Base-by-base conservation (phyloP, 2,329 filamentous ascomycete genomes). In the Beauveria sp. region DNA sequence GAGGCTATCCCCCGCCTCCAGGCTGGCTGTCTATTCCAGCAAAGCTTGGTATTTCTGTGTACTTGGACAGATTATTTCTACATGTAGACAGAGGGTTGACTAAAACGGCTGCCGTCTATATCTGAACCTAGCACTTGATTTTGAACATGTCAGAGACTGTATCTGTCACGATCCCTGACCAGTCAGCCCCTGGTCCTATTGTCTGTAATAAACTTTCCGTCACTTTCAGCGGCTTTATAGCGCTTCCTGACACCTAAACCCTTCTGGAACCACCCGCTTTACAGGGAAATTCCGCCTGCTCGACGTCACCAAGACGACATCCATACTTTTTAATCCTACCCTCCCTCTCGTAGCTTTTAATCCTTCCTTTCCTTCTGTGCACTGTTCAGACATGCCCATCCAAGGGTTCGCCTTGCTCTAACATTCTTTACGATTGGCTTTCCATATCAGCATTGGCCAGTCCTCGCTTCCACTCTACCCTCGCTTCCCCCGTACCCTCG, bases 1-100 rank as follows among this genome's bases (percentile, higher is more conserved):
- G 44, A 58, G 64, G 57, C 69, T 64, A 66, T 65, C 66, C 69
- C 69, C 70, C 69, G 65, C 66, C 53, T 66, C 56, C 12, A 37
- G 34, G 34, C 34, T 37, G 12, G 12, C 34, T 37, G 12, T 37
- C 34, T 37, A 6, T 37, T 37, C 34, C 34, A 14, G 12, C 34
- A 37, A 37, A 14, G 34, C 34, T 37, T 4, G 5, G 34, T 37
- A 5, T 37, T 5, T 12, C 10, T 34, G 34, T 14, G 34, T 37
- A 37, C 14, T 37, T 1, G 12, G 34, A 14, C 34, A 37, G 5
- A 14, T 37, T 37, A 37, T 37, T 37, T 4, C 34, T 37, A 14
- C 34, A 37, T 37, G 34, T 37, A 37, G 34, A 14, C 34, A 37
- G 34, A 37, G 34, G 4, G 34, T 37, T 37, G 5, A 37, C 34